A percentile compares a stretch with the other conserved stretches of the same genome.
Conservation (phyloP, 2,329 filamentous ascomycete genomes). For the Aspergillus ruber region DNA sequence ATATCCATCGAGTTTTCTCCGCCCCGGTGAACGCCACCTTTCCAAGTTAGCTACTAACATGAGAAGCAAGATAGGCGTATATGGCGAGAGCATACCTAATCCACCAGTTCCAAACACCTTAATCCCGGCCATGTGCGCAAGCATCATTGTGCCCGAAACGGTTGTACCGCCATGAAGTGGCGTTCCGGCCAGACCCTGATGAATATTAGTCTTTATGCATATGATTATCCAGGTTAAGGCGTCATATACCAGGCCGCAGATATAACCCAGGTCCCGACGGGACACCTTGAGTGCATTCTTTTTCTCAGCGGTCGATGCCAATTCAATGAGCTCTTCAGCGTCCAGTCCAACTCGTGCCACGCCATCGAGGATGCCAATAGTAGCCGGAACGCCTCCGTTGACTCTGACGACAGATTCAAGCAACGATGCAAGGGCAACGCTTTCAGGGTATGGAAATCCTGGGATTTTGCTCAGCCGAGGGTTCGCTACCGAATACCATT, state of each 20-base stretch:
- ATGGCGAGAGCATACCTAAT: constrained; percentile 48
- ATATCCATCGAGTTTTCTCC: constrained; percentile 84
- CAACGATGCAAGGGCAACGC: constrained; percentile 67
- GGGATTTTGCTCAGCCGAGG: constrained; percentile 5
- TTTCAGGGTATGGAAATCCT: constrained; percentile 67
- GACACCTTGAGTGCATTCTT: constrained; percentile 74
- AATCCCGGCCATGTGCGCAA: constrained; percentile 81
- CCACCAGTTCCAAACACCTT: constrained; percentile 91
- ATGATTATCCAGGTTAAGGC: not conserved
- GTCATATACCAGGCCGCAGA: constrained; percentile 63
- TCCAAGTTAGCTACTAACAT: constrained; percentile 9
- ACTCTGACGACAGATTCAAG: constrained; percentile 75
- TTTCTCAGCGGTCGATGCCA: constrained; percentile 60
- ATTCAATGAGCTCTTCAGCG: constrained; percentile 63
- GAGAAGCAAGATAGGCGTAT: too few species aligned
- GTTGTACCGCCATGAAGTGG: constrained; percentile 84
- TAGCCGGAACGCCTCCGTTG: constrained; percentile 80
- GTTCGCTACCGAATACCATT: not conserved
- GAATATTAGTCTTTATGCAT: constrained; percentile 1
- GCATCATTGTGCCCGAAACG: constrained; percentile 84
- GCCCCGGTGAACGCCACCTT: constrained; percentile 80
- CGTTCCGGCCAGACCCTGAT: constrained; percentile 57
- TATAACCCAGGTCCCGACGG: constrained; percentile 74
- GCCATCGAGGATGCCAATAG: constrained; percentile 80
- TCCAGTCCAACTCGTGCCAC: constrained; percentile 72